phyloP scores from a whole-genome alignment of 306 rosid genomes.

The Cucurbita maxima region DNA sequence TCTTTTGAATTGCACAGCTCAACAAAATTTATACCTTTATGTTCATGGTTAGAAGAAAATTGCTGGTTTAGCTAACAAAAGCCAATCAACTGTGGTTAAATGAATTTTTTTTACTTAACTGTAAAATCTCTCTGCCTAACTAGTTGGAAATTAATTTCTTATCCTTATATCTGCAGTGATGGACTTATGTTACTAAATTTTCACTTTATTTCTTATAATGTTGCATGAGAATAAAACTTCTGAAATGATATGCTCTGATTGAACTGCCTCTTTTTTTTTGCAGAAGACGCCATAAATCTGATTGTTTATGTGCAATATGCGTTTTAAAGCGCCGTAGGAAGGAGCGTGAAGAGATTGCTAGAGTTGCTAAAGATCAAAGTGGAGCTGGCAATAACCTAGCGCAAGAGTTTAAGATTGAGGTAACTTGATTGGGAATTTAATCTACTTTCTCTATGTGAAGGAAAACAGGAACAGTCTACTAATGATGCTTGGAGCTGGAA shows the following conservation, averaged over 20 bases:
- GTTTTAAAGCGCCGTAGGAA: constrained; percentile 81
- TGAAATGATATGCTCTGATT: background rate
- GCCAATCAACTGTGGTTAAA: background rate
- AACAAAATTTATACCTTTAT: background rate
- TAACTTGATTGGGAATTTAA: constrained; percentile 5
- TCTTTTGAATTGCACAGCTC: background rate
- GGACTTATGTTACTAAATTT: background rate
- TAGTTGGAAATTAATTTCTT: background rate
- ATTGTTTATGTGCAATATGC: constrained; percentile 92
- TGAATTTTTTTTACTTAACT: background rate
- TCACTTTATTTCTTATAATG: background rate
- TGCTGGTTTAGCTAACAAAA: background rate
- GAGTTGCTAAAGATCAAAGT: constrained; percentile 34
- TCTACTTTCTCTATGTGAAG: background rate
- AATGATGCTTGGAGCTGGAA: background rate
- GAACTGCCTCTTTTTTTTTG: constrained; percentile 16
- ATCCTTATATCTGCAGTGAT: background rate
- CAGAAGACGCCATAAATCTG: constrained; percentile 91
- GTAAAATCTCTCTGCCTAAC: background rate
- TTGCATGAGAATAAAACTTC: background rate
- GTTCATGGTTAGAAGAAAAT: background rate
- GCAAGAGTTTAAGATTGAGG: constrained; percentile 57
- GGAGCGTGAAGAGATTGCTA: constrained; percentile 83
- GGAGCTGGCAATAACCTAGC: constrained; percentile 34
- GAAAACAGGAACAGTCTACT: background rate